Evolutionary conservation across 2,329 filamentous ascomycete species (phyloP).

Genomic region (Ophiostoma ips): DNA sequence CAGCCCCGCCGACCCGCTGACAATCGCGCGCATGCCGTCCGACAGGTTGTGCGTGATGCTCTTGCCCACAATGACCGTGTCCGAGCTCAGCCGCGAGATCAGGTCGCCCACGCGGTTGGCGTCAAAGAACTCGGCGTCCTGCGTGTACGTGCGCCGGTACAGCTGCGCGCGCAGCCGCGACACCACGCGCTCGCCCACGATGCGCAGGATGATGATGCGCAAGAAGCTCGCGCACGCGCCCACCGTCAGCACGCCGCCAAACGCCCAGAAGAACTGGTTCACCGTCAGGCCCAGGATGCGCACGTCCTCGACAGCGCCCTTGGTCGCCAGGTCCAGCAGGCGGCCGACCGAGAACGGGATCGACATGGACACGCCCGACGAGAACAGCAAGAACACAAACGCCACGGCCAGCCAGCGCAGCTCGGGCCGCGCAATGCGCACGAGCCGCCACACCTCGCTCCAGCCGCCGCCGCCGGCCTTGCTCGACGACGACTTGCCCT

Average conservation of each 20-base stretch:
- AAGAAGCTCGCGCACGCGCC: constrained; percentile 89
- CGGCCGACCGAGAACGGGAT: constrained; percentile 94
- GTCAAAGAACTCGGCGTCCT: constrained; percentile 98
- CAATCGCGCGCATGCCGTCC: constrained; percentile 80
- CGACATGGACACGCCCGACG: constrained; percentile 87
- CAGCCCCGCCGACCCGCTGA: constrained; percentile 82
- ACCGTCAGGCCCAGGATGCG: constrained; percentile 73
- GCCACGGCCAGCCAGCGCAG: constrained; percentile 62
- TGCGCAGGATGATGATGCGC: constrained; percentile 80
- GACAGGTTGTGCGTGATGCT: constrained; percentile 97
- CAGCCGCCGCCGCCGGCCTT: constrained; percentile 46
- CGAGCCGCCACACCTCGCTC: constrained; percentile 68
- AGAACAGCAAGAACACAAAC: constrained; percentile 74
- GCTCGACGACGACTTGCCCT: constrained; percentile 52
- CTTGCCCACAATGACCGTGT: constrained; percentile 96
- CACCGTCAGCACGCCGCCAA: constrained; percentile 62
- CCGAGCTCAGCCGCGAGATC: constrained; percentile 87
- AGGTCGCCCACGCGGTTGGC: constrained; percentile 93
- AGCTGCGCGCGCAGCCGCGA: constrained; percentile 77
- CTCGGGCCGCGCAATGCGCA: constrained; percentile 83
- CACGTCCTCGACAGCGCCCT: constrained; percentile 49
- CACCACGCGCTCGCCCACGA: constrained; percentile 91
- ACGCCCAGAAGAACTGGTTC: constrained; percentile 73
- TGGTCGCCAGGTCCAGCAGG: constrained; percentile 83
- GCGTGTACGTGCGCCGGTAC: constrained; percentile 84